Evolutionary conservation across 257 asterid species (phyloP).

Genomic region (Prunella vulgaris): DNA sequence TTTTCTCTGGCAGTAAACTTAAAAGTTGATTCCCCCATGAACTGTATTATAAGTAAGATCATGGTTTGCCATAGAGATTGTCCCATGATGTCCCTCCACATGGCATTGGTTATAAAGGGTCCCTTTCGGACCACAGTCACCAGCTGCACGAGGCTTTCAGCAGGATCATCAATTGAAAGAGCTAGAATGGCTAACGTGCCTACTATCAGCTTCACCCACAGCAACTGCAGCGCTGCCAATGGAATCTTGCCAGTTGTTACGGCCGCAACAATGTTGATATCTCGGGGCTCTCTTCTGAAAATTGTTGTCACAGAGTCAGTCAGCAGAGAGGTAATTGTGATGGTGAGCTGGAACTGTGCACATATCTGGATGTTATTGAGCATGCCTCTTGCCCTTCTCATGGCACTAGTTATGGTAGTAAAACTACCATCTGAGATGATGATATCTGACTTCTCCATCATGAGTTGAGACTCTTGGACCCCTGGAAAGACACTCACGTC

Average conservation of each 20-base stretch:
- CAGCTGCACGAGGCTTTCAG: conserved; percentile 8
- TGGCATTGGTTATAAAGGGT: conserved; percentile 9
- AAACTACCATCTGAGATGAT: conserved; percentile 11
- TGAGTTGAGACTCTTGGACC: background rate
- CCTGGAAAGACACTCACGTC: conserved; percentile 2
- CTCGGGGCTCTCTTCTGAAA: conserved; percentile 12
- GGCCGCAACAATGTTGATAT: conserved; percentile 8
- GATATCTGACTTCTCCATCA: conserved; percentile 8
- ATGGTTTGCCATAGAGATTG: conserved; percentile 16
- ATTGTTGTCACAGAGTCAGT: background rate
- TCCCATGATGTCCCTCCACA: conserved; percentile 20
- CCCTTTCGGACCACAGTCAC: conserved; percentile 8
- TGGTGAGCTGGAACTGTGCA: conserved; percentile 16
- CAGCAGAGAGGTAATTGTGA: conserved; percentile 10
- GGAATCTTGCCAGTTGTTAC: conserved; percentile 16
- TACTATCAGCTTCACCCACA: conserved; percentile 19
- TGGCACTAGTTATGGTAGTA: conserved; percentile 5
- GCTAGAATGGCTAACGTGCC: conserved; percentile 11
- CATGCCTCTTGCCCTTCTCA: conserved; percentile 18
- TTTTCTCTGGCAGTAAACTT: background rate
- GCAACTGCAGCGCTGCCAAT: conserved; percentile 15
- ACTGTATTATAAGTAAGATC: conserved; percentile 15
- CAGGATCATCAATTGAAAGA: conserved; percentile 14
- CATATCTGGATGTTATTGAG: conserved; percentile 17
- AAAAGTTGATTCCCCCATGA: conserved; percentile 11